These are phyloP conservation scores for Musa balbisiana DNA, from an alignment of 202 grass and related monocot genomes.

Conservation along the genomic window DNA sequence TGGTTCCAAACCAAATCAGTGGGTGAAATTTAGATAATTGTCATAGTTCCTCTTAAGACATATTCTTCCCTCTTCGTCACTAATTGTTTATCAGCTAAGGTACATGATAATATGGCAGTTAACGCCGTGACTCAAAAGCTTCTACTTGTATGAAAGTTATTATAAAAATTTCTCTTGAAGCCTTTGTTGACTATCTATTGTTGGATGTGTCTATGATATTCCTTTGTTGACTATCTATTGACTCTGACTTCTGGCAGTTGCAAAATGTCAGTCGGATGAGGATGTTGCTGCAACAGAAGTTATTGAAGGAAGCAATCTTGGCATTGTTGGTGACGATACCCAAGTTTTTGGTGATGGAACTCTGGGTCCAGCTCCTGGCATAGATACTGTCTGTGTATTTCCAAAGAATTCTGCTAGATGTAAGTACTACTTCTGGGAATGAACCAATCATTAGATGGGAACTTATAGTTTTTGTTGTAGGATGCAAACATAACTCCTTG, in stretches of 20 bases:
- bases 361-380: constrained; percentile 23
- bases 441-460: not conserved
- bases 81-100: no score
- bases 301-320: constrained; percentile 38
- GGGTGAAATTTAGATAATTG: no score
- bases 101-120: not conserved
- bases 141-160: not conserved
- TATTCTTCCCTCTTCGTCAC: no score
- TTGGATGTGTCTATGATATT: not conserved
- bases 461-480: not conserved
- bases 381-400: constrained; percentile 16
- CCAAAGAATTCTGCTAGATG: constrained; percentile 28
- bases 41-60: no score
- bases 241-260: constrained; percentile 9
- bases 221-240: no score
- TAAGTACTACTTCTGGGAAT: not conserved
- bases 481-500: not conserved
- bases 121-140: not conserved
- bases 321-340: constrained; percentile 44
- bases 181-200: constrained; percentile 6
- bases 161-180: not conserved
- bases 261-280: constrained; percentile 35
- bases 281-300: constrained; percentile 34
- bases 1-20: no score
- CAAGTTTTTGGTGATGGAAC: constrained; percentile 31